Conservation (phyloP, 768 basidiomycete genomes). For the Macrolepiota fuliginosa region DNA sequence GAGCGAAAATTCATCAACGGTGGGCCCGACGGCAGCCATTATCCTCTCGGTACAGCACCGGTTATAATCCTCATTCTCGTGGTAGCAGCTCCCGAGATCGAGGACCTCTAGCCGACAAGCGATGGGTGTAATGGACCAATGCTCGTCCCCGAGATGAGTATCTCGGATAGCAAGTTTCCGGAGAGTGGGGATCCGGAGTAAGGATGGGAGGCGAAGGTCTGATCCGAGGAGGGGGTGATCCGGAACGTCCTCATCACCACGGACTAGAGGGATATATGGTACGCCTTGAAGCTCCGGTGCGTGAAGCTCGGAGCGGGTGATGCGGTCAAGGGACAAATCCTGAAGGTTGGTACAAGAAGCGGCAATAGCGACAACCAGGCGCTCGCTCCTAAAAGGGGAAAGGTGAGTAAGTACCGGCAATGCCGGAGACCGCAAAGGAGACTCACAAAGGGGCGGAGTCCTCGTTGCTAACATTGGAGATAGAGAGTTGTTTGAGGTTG, state of each 20-base stretch:
- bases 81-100: conserved; percentile 55
- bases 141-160: conserved; percentile 66
- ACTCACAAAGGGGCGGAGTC: conserved; percentile 42
- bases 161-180: conserved; percentile 62
- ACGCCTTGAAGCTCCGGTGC: conserved; percentile 54
- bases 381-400: conserved; percentile 50
- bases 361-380: conserved; percentile 67
- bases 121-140: conserved; percentile 52
- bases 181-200: conserved; percentile 62
- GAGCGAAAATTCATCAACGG: conserved; percentile 55
- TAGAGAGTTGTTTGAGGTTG: conserved; percentile 43
- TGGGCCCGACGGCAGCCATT: conserved; percentile 54
- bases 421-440: conserved; percentile 14
- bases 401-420: conserved; percentile 9
- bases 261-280: conserved; percentile 58
- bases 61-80: conserved; percentile 53
- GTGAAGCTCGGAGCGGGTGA: conserved; percentile 67
- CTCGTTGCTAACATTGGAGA: conserved; percentile 45
- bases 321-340: conserved; percentile 56
- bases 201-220: conserved; percentile 60
- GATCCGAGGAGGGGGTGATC: conserved; percentile 50
- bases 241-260: conserved; percentile 60
- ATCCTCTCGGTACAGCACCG: conserved; percentile 55
- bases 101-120: conserved; percentile 52
- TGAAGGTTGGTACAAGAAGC: conserved; percentile 53